Base-by-base conservation (phyloP, 495 filamentous ascomycete genomes). In the Penicillium simplicissimum region DNA sequence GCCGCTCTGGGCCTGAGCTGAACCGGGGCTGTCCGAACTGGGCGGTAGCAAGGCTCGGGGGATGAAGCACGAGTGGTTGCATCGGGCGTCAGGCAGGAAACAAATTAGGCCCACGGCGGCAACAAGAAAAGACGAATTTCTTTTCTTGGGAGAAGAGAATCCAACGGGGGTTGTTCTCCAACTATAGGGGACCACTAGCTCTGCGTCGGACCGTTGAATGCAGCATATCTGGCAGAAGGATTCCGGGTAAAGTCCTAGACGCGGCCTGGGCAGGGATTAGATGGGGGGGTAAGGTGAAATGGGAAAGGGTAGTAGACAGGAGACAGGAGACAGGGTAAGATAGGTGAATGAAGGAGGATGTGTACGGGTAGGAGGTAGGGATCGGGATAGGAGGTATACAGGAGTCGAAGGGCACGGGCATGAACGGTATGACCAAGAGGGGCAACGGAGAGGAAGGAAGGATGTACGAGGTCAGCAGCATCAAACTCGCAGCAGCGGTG, bases 1-100 rank as follows among this genome's bases (percentile, higher is more conserved):
- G 84, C 76, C 83, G 82, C 73, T 87, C 84, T 73, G 87, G 83
- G 74, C 88, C 85, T 71, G 71, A 65, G 63, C 71, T 71, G 64
- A 76, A 79, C 66, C 71, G 69, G 61, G 72, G 63, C 37, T 73
- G 76, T 69, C 77, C 77, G 57, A 81, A 79, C 48, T 76, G 76
- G 58, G 74, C 58, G 31, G 73, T 67, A 65, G 72, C 70, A 64
- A 79, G 74, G 70, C 76, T 76, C 61, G 76, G 72, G 59, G 76
- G 76, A 56, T 76, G 74, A 66, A 81, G 76, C 65, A 79, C 72
- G 73, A 81, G 70, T 68, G 78, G 79, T 79, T 79, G 78, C 78
- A 81, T 81, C 74, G 73, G 75, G 71, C 55, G 62, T 65, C 53
- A 59, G 57, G 51, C 52, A 59, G 59, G 52, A 58, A 48, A 56